Evolutionary conservation across 2,329 filamentous ascomycete species (phyloP), one percentile per base, ranked within the genome.

Genomic region (Colletotrichum cuscutae): DNA sequence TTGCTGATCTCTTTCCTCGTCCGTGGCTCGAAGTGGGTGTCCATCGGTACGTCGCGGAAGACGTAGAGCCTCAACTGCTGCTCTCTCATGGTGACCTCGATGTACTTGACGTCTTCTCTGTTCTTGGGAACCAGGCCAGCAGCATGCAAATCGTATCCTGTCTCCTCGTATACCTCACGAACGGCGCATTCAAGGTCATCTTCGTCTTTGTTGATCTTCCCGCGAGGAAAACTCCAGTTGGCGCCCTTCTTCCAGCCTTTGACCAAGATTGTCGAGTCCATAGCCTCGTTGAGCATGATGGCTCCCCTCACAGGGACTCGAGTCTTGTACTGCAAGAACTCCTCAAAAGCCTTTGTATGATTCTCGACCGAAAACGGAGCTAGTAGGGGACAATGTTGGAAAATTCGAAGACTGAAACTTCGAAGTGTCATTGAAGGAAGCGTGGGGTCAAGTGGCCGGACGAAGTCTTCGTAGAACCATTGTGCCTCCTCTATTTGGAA

Each of bases 401-500:
- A 98, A 78, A 99, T 97, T 77, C 93, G 91, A 72, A 97, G 87
- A 78, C 94, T 96, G 83, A 99, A 99, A 64, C 89, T 91, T 76
- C 94, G 92, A 42, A 99, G 89, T 58, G 92, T 91, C 87, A 98
- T 93, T 68, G 93, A 95, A 5, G 97, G 97, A 12, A 99, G 88
- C 52, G 89, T 89, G 65, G 95, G 92, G 82, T 98, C 94, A 75
- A 97, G 87, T 52, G 96, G 95, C 60, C 97, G 94, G 81, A 99
- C 95, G 81, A 99, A 99, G 84, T 99, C 97, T 87, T 99, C 97
- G 90, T 99, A 99, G 84, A 97, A 99, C 97, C 97, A 99, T 91
- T 99, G 97, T 78, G 97, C 97, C 84, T 99, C 97, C 84, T 99
- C 97, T 77, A 99, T 94, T 84, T 98, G 95, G 82, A 99, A 99